Base-by-base conservation (phyloP, 2,329 filamentous ascomycete species). In the Exophiala calicioides region DNA sequence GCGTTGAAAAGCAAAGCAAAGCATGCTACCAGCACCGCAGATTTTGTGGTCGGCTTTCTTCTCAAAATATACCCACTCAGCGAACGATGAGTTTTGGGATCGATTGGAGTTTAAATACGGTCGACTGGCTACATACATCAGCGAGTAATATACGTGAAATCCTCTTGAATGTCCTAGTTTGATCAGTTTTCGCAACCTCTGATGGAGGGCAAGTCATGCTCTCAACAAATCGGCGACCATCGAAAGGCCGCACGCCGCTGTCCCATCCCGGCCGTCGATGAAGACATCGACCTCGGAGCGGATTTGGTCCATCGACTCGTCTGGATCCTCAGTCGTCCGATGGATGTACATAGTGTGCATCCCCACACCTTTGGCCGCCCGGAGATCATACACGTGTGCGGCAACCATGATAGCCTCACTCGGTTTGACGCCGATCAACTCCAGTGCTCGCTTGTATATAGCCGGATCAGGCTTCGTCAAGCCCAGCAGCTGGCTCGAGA, bases 261-360 rank as follows among this genome's bases (percentile, higher is more conserved):
- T n/a, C n/a, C n/a, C n/a, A n/a, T n/a, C n/a, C n/a, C n/a, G n/a
- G n/a, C n/a, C n/a, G n/a, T n/a, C n/a, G n/a, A n/a, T n/a, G n/a
- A n/a, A n/a, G n/a, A n/a, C n/a, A n/a, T n/a, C n/a, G n/a, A n/a
- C n/a, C n/a, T n/a, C n/a, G n/a, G n/a, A n/a, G n/a, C n/a, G n/a
- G n/a, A n/a, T n/a, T n/a, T n/a, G n/a, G n/a, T n/a, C n/a, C n/a
- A n/a, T n/a, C n/a, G n/a, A n/a, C n/a, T n/a, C n/a, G n/a, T n/a
- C n/a, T n/a, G n/a, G n/a, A 63, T 80, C 78, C 46, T 80, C 77
- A 0, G 76, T 80, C 70, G 70, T 74, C 15, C 77, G 63, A 53
- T 71, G 64, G 3, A 81, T 62, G 57, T 79, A 80, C 0, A 78
- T 62, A 0, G 76, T 80, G 50, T 64, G 70, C 63, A 81, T 70